Base-by-base conservation (phyloP, 352 stramenopile species). In the Pythium biforme region DNA sequence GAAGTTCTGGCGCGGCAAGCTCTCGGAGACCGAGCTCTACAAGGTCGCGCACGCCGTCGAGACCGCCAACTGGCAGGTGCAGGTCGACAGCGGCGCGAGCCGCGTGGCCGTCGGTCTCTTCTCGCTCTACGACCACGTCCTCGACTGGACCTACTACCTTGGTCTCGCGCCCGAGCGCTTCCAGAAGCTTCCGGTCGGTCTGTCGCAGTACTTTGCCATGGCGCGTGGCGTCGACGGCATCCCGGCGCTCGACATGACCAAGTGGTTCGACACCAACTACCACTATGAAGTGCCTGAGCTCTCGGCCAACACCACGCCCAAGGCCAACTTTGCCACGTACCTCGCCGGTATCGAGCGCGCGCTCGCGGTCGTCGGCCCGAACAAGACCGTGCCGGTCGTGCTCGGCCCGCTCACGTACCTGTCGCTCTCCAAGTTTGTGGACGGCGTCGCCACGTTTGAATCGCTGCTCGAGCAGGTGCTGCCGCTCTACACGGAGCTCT, bases 201-300 rank as follows among this genome's bases (percentile, higher is more conserved):
- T 92, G 3, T 57, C 79, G 34, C 83, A 90, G 68, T 92, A 97
- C 76, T 97, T 97, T 72, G 86, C 88, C 51, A 97, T 97, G 89
- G 88, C 89, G 5, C 84, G 90, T 49, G 90, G 91, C 47, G 76
- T 95, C 4, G 88, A 97, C 69, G 89, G 88, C 61, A 96, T 95
- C 69, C 75, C 79, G 10, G 92, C 92, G 8, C 80, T 98, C 37
- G 92, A 97, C 69, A 97, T 97, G 92, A 97, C 88, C 70, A 97
- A 97, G 79, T 97, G 88, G 88, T 97, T 97, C 70, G 92, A 97
- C 74, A 94, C 86, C 41, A 98, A 98, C 86, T 98, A 97, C 75
- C 92, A 98, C 81, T 98, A 97, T 83, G 90, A 97, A 70, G 90
- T 97, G 45, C 90, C 92, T 2, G 92, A 98, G 81, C 71, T 97